A percentile compares a stretch with the other conserved stretches of the same genome.
Evolutionary conservation across 192 early-diverging fungal genomes (phyloP).

Genomic region (Coemansia sp.): DNA sequence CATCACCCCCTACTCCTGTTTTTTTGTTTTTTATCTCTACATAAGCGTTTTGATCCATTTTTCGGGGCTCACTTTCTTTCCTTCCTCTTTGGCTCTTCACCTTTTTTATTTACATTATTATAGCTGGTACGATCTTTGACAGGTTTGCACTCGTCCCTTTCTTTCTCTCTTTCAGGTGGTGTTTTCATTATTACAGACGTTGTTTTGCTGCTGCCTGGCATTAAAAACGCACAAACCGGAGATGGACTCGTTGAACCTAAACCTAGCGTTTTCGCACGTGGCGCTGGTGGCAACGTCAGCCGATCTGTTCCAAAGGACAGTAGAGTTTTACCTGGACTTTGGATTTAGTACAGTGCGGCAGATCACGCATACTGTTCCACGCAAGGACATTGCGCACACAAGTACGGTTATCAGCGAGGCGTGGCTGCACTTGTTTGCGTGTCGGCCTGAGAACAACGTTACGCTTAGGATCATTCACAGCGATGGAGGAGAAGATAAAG

Average conservation of each 20-base stretch:
- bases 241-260: slow-evolving; percentile 7
- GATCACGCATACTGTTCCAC: slow-evolving; percentile 28
- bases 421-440: slow-evolving; percentile 64
- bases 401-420: slow-evolving; percentile 34
- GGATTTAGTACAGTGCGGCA: slow-evolving; percentile 59
- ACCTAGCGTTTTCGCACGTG: slow-evolving; percentile 50
- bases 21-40: not conserved
- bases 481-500: slow-evolving; percentile 7
- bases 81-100: not conserved
- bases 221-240: slow-evolving; percentile 6
- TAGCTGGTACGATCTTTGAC: not conserved
- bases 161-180: not conserved
- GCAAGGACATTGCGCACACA: slow-evolving; percentile 35
- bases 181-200: not conserved
- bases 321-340: slow-evolving; percentile 60
- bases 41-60: not conserved
- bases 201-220: slow-evolving; percentile 1
- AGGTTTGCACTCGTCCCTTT: not conserved
- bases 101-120: not conserved
- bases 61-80: not conserved
- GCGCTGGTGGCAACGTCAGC: slow-evolving; percentile 32
- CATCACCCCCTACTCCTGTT: not conserved
- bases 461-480: slow-evolving; percentile 45
- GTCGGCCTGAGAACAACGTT: slow-evolving; percentile 32
- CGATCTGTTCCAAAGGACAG: slow-evolving; percentile 32